Evolutionary conservation across 2,329 filamentous ascomycete genomes (phyloP).

Genomic region (Colletotrichum sojae): DNA sequence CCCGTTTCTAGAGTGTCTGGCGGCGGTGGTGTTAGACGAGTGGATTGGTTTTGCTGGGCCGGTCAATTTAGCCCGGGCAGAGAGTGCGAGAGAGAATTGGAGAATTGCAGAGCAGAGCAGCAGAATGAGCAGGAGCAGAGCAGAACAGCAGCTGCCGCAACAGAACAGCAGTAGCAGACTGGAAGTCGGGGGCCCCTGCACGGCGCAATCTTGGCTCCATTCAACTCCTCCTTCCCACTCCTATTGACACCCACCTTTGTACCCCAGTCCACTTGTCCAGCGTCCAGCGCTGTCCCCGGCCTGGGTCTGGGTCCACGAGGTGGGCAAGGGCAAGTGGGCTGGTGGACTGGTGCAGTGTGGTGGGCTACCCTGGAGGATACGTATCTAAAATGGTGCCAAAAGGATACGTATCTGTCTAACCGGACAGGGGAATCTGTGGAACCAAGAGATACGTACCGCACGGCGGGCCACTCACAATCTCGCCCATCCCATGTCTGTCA

Average conservation of each 20-base stretch:
- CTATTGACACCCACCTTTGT: constrained; percentile 27
- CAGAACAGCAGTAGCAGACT: not conserved
- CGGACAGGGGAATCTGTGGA: too few relatives aligned
- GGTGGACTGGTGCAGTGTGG: too few relatives aligned
- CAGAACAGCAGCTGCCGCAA: not conserved
- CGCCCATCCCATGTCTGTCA: constrained; percentile 36
- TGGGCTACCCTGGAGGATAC: not conserved
- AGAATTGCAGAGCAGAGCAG: not conserved
- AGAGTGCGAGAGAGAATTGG: not conserved
- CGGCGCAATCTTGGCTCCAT: constrained; percentile 36
- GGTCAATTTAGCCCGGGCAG: not conserved
- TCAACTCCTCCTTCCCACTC: constrained; percentile 30
- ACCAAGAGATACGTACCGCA: constrained; percentile 13
- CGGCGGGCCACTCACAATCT: constrained; percentile 32
- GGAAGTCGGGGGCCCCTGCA: constrained; percentile 7
- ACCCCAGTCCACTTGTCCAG: not conserved
- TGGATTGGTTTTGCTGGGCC: not conserved
- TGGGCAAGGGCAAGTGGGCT: too few relatives aligned
- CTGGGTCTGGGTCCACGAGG: constrained; percentile 12
- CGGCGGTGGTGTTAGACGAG: not conserved
- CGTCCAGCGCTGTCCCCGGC: constrained; percentile 23
- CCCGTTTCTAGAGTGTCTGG: too few relatives aligned
- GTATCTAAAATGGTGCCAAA: not conserved
- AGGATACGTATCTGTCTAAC: constrained; percentile 9
- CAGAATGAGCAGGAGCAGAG: not conserved